Evolutionary conservation across 768 basidiomycete genomes (phyloP).

Genomic region (Phanerochaete sordida): DNA sequence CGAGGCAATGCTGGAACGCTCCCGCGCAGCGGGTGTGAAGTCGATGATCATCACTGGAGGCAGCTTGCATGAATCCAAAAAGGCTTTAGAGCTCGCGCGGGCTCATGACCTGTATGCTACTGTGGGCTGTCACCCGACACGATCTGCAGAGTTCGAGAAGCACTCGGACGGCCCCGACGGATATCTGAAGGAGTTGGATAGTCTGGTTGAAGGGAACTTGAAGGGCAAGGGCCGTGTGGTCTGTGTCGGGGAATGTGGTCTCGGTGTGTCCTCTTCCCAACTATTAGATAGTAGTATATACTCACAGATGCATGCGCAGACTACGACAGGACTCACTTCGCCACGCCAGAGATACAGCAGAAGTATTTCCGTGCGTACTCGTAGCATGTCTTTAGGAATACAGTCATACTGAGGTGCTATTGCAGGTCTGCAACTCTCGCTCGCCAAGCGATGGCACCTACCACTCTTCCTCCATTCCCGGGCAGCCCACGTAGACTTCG

Average conservation of each 20-base stretch:
- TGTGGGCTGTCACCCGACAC: constrained; percentile 79
- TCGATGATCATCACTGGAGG: constrained; percentile 78
- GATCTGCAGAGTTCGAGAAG: constrained; percentile 62
- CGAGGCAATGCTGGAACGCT: constrained; percentile 50
- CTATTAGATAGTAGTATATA: not conserved
- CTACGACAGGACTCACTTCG: constrained; percentile 72
- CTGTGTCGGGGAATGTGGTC: constrained; percentile 77
- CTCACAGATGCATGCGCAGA: constrained; percentile 36
- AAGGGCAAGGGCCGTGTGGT: constrained; percentile 57
- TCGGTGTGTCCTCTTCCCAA: constrained; percentile 43
- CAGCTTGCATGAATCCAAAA: constrained; percentile 57
- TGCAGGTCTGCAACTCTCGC: constrained; percentile 46
- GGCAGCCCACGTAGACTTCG: constrained; percentile 69
- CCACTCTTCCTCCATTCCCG: constrained; percentile 83
- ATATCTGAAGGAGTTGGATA: constrained; percentile 58
- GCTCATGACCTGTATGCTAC: constrained; percentile 63
- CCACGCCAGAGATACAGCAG: constrained; percentile 55
- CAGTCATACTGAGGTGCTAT: not conserved
- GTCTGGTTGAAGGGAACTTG: constrained; percentile 46
- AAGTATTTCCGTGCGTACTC: constrained; percentile 62
- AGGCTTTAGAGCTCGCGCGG: constrained; percentile 59
- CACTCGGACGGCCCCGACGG: constrained; percentile 51
- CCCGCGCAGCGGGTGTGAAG: constrained; percentile 56
- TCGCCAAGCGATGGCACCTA: constrained; percentile 69
- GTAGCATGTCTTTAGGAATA: too few relatives aligned